Conservation (phyloP, 2,329 filamentous ascomycete genomes). For the Pseudopithomyces chartarum region DNA sequence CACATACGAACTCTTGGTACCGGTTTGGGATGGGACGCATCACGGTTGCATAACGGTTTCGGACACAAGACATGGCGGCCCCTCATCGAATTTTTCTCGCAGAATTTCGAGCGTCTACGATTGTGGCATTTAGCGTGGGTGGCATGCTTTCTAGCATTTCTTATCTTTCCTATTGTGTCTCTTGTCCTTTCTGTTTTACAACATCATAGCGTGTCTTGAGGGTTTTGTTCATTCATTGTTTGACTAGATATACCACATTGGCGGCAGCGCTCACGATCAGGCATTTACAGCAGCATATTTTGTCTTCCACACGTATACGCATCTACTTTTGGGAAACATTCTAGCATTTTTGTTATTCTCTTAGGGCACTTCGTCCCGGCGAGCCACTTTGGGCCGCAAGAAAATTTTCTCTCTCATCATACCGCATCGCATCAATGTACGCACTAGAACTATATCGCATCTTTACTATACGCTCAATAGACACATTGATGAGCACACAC, state of each 20-base stretch:
- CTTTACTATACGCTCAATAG: neutral
- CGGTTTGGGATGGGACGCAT: conserved; percentile 3
- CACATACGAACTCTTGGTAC: conserved; percentile 1
- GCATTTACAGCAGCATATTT: conserved; percentile 27
- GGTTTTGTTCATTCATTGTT: conserved; percentile 22
- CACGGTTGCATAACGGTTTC: conserved; percentile 22
- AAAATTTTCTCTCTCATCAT: neutral
- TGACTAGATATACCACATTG: conserved; percentile 31
- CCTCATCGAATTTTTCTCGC: conserved; percentile 18
- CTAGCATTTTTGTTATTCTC: neutral
- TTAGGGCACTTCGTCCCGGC: neutral
- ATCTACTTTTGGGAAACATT: conserved; percentile 5
- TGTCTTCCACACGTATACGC: conserved; percentile 13
- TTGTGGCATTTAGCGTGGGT: conserved; percentile 48
- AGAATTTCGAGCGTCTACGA: conserved; percentile 34
- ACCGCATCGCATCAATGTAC: neutral
- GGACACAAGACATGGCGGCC: conserved; percentile 23
- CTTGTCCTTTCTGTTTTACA: conserved; percentile 18
- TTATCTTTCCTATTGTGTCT: conserved; percentile 19
- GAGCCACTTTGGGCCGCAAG: neutral
- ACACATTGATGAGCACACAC: neutral
- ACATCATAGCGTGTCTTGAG: conserved; percentile 37
- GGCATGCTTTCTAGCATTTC: conserved; percentile 25
- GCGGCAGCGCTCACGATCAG: conserved; percentile 36
- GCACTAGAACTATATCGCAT: conserved; percentile 2